Evolutionary conservation across 306 rosid species (phyloP).

Genomic region (Rosa lucieae): DNA sequence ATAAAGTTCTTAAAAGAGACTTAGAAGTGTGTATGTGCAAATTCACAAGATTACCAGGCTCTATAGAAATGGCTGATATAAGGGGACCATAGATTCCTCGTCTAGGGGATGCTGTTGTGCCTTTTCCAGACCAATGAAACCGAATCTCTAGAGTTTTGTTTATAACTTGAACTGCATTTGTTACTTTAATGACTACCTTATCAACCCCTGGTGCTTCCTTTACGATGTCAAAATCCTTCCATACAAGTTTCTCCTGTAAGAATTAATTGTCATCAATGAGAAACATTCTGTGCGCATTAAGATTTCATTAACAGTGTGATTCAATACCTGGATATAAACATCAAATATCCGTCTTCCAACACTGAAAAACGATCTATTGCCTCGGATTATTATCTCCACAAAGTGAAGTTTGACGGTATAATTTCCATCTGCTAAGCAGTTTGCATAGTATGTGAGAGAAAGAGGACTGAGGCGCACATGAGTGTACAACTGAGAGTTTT

Average conservation of each 20-base stretch:
- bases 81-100: slow-evolving; percentile 27
- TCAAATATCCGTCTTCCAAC: slow-evolving; percentile 61
- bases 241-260: slow-evolving; percentile 39
- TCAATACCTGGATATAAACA: slow-evolving; percentile 57
- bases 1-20: not conserved
- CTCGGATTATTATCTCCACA: slow-evolving; percentile 50
- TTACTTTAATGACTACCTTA: slow-evolving; percentile 23
- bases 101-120: slow-evolving; percentile 18
- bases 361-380: slow-evolving; percentile 43
- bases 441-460: slow-evolving; percentile 56
- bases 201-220: slow-evolving; percentile 35
- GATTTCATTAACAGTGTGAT: not conserved
- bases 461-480: slow-evolving; percentile 50
- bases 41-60: slow-evolving; percentile 12
- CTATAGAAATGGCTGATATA: slow-evolving; percentile 26
- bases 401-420: slow-evolving; percentile 56
- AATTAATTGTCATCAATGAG: not conserved
- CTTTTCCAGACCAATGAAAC: slow-evolving; percentile 33
- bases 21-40: not conserved
- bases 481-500: slow-evolving; percentile 38
- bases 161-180: slow-evolving; percentile 8
- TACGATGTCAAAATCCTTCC: slow-evolving; percentile 54
- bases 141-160: slow-evolving; percentile 17
- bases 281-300: not conserved
- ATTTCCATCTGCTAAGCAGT: slow-evolving; percentile 61